phyloP scores from a whole-genome alignment of 495 filamentous ascomycete genomes.

The Penicillium paxilli region DNA sequence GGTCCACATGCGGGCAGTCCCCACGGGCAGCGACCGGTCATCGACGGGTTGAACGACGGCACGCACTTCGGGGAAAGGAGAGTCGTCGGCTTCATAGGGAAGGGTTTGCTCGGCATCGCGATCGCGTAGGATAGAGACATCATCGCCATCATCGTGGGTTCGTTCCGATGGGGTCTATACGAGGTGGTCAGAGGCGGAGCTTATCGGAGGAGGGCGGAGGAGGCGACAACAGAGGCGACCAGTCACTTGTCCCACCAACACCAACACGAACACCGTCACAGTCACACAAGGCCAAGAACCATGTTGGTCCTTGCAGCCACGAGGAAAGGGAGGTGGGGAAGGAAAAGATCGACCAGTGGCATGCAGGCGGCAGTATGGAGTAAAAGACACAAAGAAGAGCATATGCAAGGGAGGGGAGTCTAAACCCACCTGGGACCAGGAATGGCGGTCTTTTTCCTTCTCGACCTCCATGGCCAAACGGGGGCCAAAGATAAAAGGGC shows the following conservation, averaged over 20 bases:
- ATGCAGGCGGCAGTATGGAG: neutral
- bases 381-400: neutral
- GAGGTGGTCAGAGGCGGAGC: neutral
- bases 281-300: too few relatives aligned
- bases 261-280: too few relatives aligned
- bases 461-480: neutral
- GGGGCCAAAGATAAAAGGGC: neutral
- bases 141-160: slow-evolving; percentile 15
- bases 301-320: too few relatives aligned
- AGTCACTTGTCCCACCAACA: too few relatives aligned
- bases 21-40: slow-evolving; percentile 64
- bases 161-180: slow-evolving; percentile 9
- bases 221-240: too few relatives aligned
- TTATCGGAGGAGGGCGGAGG: too few relatives aligned
- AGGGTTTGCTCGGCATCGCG: slow-evolving; percentile 38
- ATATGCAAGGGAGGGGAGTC: neutral
- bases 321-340: neutral
- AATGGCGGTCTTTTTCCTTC: slow-evolving; percentile 1
- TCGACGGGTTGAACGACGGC: slow-evolving; percentile 53
- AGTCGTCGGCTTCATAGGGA: slow-evolving; percentile 58
- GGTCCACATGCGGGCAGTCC: slow-evolving; percentile 71
- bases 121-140: slow-evolving; percentile 32
- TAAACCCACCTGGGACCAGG: slow-evolving; percentile 18
- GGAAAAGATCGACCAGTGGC: too few relatives aligned
- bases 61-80: slow-evolving; percentile 67